Base-by-base conservation (phyloP, 371 early-diverging fungal species). In the Synchytrium microbalum region DNA sequence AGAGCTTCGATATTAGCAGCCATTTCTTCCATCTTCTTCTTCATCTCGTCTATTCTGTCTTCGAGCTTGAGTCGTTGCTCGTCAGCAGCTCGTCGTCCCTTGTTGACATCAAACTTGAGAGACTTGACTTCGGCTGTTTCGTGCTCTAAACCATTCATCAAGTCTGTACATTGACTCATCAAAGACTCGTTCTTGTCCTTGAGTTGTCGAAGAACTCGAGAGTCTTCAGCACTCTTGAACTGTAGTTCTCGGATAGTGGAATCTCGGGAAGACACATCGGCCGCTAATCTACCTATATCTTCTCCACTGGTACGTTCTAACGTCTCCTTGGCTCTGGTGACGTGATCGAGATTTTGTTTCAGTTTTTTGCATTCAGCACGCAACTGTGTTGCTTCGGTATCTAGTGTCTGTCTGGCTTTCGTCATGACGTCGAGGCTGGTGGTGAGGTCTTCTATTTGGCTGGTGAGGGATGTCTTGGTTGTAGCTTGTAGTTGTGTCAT, bases 161-260 rank as follows among this genome's bases (percentile, higher is more conserved):
- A 61, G 60, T 79, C 80, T 19, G 77, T 79, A 10, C 75, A 70
- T 64, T 79, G 75, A 69, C 73, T 77, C 73, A 79, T 73, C 29
- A 79, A 67, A 64, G 76, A 76, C 65, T 79, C 80, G 58, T 74
- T 75, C 25, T 64, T 60, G 33, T 77, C 76, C 58, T 74, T 73
- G 3, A 71, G 28, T 51, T 62, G 65, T 57, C 66, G 69, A 33
- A 77, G 46, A 54, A 28, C 59, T 31, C 63, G 65, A 3, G 65
- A 63, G 62, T 79, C 77, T 31, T 73, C 69, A 5, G 31, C 66
- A 5, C 72, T 64, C 26, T 67, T 62, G n/a, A 57, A 53, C 32
- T 58, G 62, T 2, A 77, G 66, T 26, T 75, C 75, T 19, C 57
- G 60, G 64, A 79, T 75, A 59, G 67, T 66, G 13, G 61, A 59